Conservation (phyloP, 2,329 filamentous ascomycete genomes). For the Chalara sp. region DNA sequence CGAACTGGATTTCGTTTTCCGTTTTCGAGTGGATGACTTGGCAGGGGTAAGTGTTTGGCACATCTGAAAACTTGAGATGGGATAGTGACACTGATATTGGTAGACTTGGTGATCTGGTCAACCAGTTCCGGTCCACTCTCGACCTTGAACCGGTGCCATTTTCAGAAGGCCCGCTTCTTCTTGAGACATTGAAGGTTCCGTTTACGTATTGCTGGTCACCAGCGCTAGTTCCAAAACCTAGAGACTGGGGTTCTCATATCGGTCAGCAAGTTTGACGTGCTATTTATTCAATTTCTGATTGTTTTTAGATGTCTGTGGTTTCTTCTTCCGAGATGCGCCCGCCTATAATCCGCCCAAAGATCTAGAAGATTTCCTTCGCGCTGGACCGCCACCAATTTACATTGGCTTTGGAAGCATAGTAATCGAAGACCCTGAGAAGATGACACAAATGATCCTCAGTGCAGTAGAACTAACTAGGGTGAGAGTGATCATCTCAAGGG, state of each 20-base stretch:
- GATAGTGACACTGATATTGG: neutral
- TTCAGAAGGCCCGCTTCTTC: slow-evolving; percentile 66
- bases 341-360: slow-evolving; percentile 52
- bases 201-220: slow-evolving; percentile 65
- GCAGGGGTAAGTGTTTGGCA: slow-evolving; percentile 48
- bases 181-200: slow-evolving; percentile 65
- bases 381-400: slow-evolving; percentile 56
- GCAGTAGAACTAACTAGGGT: slow-evolving; percentile 59
- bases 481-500: slow-evolving; percentile 65
- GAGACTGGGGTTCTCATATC: slow-evolving; percentile 3
- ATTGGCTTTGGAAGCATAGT: slow-evolving; percentile 74
- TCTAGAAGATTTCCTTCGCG: slow-evolving; percentile 47
- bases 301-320: slow-evolving; percentile 68
- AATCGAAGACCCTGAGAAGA: slow-evolving; percentile 60
- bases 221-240: slow-evolving; percentile 4
- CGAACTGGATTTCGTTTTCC: slow-evolving; percentile 61
- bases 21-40: slow-evolving; percentile 65
- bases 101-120: slow-evolving; percentile 64
- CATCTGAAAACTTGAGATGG: neutral
- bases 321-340: slow-evolving; percentile 61
- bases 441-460: slow-evolving; percentile 64
- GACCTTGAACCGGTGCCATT: slow-evolving; percentile 66
- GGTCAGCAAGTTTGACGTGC: slow-evolving; percentile 48
- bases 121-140: slow-evolving; percentile 64
- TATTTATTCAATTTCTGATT: slow-evolving; percentile 61